phyloP scores from a whole-genome alignment of 331 rosid genomes.

The Arachis monticola region DNA sequence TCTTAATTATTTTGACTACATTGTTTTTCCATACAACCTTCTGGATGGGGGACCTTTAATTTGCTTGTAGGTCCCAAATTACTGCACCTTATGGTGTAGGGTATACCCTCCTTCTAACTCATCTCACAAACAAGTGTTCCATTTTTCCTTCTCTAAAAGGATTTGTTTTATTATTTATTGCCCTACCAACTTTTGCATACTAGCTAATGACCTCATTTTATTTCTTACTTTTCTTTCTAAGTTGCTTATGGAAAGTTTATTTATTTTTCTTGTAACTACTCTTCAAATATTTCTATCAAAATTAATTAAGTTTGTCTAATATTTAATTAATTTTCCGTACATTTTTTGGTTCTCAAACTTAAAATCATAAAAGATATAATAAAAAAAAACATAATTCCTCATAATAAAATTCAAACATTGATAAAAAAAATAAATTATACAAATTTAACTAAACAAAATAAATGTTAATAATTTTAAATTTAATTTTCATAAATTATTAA shows the following conservation, averaged over 20 bases:
- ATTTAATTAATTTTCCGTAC: no score
- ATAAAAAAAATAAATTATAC: no score
- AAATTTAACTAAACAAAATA: no score
- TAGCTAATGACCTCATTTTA: not conserved
- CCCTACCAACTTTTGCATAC: constrained; percentile 41
- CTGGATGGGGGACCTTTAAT: constrained; percentile 40
- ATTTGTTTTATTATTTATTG: constrained; percentile 38
- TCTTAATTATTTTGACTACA: not conserved
- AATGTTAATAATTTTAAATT: no score
- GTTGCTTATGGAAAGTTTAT: constrained; percentile 6
- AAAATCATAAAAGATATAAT: no score
- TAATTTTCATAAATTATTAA: no score
- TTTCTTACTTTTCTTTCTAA: not conserved
- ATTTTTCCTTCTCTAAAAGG: not conserved
- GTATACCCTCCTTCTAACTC: constrained; percentile 13
- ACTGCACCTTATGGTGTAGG: constrained; percentile 39
- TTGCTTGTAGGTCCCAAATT: constrained; percentile 39
- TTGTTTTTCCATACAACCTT: not conserved
- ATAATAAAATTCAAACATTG: no score
- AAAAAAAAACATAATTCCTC: no score
- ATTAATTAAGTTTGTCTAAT: no score
- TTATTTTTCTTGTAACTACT: not conserved
- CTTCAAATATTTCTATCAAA: no score
- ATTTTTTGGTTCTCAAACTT: no score
- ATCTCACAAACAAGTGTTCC: constrained; percentile 8